Evolutionary conservation across 176 grass and related monocot genomes (phyloP), one percentile per base, ranked within the genome.

Genomic region (Paspalum notatum): DNA sequence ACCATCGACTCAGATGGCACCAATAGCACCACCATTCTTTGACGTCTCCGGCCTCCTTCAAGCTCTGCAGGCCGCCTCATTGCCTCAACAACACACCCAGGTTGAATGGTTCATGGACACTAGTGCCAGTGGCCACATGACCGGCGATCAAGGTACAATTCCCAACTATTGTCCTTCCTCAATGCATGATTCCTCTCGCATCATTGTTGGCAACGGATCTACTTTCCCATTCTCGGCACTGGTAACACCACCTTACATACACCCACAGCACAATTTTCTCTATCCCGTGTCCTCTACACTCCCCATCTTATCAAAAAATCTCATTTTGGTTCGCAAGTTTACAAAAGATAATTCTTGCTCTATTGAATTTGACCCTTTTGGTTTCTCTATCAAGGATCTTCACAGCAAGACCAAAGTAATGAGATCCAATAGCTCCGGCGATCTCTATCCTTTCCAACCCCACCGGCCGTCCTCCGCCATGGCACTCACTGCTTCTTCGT

Each of bases 231-330:
- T 11, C n/a, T 11, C 6, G 73, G 73, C 2, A 8, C 20, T 0
- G 37, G 72, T 0, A 2, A 0, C 3, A 27, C 32, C 0, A 6
- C 8, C 0, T 1, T 55, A 1, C 4, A 6, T 12, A 11, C 54
- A 0, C 12, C 73, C 5, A 5, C 3, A 0, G 0, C 12, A 7
- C 1, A 0, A 0, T 0, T 75, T 75, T 17, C 12, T 5, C 0
- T 25, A 10, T 0, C 2, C 0, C 5, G 45, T 45, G 54, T 75
- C 2, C n/a, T 75, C 0, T 39, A 60, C 5, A 22, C 42, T 0
- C 42, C 74, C 0, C 4, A 24, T 6, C 20, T 76, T 1, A 21
- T 75, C 0, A 44, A 74, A 55, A 0, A 74, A 74, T 15, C 27
- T 58, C 0, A 58, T 74, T 4, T 74, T 62, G 41, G 55, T 26